phyloP scores from a whole-genome alignment of 2,329 filamentous ascomycete species.

The Verticillium nonalfalfae region DNA sequence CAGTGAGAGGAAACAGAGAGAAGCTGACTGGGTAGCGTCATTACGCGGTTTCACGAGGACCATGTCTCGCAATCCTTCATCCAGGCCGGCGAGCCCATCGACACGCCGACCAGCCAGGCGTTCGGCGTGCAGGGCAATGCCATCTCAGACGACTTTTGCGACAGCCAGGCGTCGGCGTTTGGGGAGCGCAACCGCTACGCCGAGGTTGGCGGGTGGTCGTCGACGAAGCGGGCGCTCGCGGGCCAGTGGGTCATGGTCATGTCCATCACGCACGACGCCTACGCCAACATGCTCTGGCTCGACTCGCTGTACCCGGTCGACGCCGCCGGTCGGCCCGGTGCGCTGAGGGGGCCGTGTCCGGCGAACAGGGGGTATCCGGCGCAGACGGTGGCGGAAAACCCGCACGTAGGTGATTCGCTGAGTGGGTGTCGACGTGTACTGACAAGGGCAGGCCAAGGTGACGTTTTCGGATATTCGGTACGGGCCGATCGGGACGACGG shows the following conservation, averaged over 20 bases:
- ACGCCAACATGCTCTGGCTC: constrained; percentile 5
- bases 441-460: constrained; percentile 23
- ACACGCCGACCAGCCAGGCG: constrained; percentile 24
- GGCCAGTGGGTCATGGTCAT: constrained; percentile 5
- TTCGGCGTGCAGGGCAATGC: not conserved
- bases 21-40: constrained; percentile 30
- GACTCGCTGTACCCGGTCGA: constrained; percentile 4
- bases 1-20: too few species aligned
- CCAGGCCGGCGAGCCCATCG: constrained; percentile 50
- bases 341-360: constrained; percentile 3
- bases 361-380: not conserved
- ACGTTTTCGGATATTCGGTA: constrained; percentile 42
- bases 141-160: constrained; percentile 2
- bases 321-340: not conserved
- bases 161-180: accelerated
- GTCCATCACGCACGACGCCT: constrained; percentile 8
- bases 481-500: constrained; percentile 37
- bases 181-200: not conserved
- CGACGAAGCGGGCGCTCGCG: not conserved
- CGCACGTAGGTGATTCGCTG: not conserved
- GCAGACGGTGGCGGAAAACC: not conserved
- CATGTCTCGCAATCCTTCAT: constrained; percentile 56
- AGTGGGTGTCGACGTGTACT: not conserved
- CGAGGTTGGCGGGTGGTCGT: not conserved
- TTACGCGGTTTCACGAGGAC: constrained; percentile 49